phyloP scores from a whole-genome alignment of 2,329 filamentous ascomycete genomes.

The Colletotrichum sansevieriae region DNA sequence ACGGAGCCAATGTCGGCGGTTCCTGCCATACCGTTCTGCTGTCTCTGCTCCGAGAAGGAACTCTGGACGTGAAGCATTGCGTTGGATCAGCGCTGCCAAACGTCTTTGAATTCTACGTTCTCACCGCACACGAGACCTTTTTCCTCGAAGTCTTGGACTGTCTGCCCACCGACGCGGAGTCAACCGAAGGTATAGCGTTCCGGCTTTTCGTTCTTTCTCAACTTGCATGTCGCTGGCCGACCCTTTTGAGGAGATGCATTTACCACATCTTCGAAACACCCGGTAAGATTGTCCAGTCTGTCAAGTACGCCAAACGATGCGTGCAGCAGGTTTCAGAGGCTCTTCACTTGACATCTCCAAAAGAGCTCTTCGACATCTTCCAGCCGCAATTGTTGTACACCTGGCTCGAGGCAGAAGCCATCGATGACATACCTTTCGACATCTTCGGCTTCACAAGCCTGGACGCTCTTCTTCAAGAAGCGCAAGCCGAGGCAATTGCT shows the following conservation, averaged over 20 bases:
- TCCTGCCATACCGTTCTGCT: conserved; percentile 79
- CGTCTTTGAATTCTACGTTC: conserved; percentile 85
- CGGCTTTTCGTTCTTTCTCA: conserved; percentile 82
- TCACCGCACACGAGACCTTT: conserved; percentile 85
- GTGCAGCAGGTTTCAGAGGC: conserved; percentile 74
- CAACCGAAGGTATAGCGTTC: conserved; percentile 86
- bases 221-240: conserved; percentile 87
- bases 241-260: conserved; percentile 85
- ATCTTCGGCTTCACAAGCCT: conserved; percentile 85
- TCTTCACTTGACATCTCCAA: conserved; percentile 74
- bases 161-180: conserved; percentile 79
- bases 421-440: conserved; percentile 83
- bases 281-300: conserved; percentile 75
- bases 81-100: conserved; percentile 77
- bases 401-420: conserved; percentile 78
- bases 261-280: conserved; percentile 96
- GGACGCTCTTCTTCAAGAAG: conserved; percentile 75
- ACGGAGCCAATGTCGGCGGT: conserved; percentile 70
- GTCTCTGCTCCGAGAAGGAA: conserved; percentile 74
- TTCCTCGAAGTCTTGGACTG: conserved; percentile 86
- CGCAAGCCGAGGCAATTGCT: conserved; percentile 82
- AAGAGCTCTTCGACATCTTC: conserved; percentile 84
- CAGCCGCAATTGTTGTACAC: conserved; percentile 91
- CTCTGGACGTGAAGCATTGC: conserved; percentile 80
- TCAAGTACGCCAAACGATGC: conserved; percentile 79